Conservation (phyloP, 73 alveolate genomes). For the Paramecium bursaria region DNA sequence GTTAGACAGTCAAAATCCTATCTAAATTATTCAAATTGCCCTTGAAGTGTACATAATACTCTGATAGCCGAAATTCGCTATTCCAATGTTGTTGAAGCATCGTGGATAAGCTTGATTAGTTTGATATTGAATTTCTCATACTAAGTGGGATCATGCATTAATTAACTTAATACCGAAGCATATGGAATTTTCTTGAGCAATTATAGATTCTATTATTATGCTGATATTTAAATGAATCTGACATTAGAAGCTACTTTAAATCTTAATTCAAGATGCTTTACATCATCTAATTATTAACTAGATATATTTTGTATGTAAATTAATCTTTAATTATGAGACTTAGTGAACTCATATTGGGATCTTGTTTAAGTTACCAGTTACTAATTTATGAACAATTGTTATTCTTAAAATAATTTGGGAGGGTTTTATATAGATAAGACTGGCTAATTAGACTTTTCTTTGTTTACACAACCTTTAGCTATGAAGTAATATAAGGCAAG, state of each 20-base stretch:
- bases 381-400: no score
- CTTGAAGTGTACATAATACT: conserved; percentile 22
- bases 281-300: no score
- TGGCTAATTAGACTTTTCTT: conserved; percentile 4
- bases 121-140: conserved; percentile 17
- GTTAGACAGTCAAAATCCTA: conserved; percentile 9
- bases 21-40: not conserved
- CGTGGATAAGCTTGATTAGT: conserved; percentile 12
- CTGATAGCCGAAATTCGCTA: conserved; percentile 25
- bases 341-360: no score
- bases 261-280: no score
- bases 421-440: no score
- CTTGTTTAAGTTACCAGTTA: no score
- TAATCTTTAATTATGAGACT: no score
- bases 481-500: conserved; percentile 35
- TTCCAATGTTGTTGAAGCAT: not conserved
- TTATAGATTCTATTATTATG: no score
- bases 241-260: no score
- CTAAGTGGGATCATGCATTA: conserved; percentile 29
- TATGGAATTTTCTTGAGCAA: conserved; percentile 26
- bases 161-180: not conserved
- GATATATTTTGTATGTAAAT: no score
- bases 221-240: no score
- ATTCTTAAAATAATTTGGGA: no score
- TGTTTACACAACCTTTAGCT: conserved; percentile 15